Evolutionary conservation across 2,329 filamentous ascomycete species (phyloP), one percentile per base, ranked within the genome.

Genomic region (Fragosphaeria purpurea): DNA sequence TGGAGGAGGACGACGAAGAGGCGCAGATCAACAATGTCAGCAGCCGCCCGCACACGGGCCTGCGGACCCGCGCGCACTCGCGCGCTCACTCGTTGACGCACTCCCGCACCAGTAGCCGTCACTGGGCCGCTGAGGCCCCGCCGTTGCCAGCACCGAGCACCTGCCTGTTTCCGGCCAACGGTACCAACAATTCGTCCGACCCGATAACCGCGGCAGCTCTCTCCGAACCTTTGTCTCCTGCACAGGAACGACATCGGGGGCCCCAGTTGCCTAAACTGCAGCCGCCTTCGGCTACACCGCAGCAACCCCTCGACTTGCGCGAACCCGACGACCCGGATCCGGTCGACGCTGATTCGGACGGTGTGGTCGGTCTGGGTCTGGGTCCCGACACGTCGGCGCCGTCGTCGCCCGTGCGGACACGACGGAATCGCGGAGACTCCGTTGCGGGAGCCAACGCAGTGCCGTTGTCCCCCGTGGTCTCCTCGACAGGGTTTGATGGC

Each of bases 321-420:
- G 54, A 56, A 9, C 50, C 54, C 5, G 54, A 54, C 5, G 54
- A 56, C 35, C 44, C 42, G 10, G 50, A 48, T 11, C 46, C 50
- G 2, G 43, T 47, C 40, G 50, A 50, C n/a, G 34, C 46, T 1
- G 54, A 54, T 4, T 49, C 32, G 11, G 12, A 35, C 10, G n/a
- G 32, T n/a, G 38, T 8, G 40, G 34, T 8, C 5, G 10, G 33
- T 6, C 33, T 47, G 9, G 46, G n/a, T 4, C 6, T 41, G 7
- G 39, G 31, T 33, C 40, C 45, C 2, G 50, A 52, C 11, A 30
- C 41, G 7, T 50, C 48, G 2, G 44, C 46, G 5, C 42, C 48
- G 30, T 12, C 50, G 0, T 50, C 53, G 10, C 35, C 53, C 2
- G 33, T 39, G 12, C 53, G 43, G 2, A 48, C 50, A 6, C 37